Evolutionary conservation across 208 protist species (phyloP), one percentile per base, ranked within the genome.

Genomic region (Wallacemonas rigidus): DNA sequence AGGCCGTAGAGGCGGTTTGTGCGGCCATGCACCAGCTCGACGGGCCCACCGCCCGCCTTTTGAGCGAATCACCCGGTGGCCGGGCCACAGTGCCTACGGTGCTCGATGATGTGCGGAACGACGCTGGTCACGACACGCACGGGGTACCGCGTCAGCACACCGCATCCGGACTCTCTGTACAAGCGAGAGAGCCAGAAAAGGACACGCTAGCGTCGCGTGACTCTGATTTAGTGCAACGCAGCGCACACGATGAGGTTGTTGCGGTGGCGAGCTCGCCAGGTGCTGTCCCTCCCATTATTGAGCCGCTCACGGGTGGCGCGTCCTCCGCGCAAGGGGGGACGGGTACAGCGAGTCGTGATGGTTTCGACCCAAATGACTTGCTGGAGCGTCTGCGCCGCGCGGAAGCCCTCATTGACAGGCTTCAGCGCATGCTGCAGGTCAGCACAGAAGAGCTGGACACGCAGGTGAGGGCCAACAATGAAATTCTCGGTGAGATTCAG

Each of bases 1-100:
- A 82, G 45, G 72, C 83, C 43, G 72, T 89, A 58, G 75, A 79
- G 58, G 63, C 77, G 12, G 68, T 89, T 11, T 50, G 38, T 38
- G 40, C 8, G 4, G 48, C 63, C 41, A 68, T 51, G 45, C 7
- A 36, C 43, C 43, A 8, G 17, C 45, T 68, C 7, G 44, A 51
- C n/a, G 63, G 43, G 1, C 15, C 39, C 15, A 48, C 17, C 35
- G 56, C 15, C 12, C 44, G 44, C n/a, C 67, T 41, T 6, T n/a
- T 57, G 36, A 39, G 45, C n/a, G 57, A 63, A 43, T 63, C 57
- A 17, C 57, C 38, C 2, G 47, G 14, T 35, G 40, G 43, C 11
- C 58, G 57, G 60, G 70, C 35, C 71, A 44, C 67, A 26, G 43
- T 44, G 48, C 58, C 8, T 50, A 76, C n/a, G 8, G 6, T 38